Conservation (phyloP, 768 basidiomycete genomes). For the Mycena galopus region DNA sequence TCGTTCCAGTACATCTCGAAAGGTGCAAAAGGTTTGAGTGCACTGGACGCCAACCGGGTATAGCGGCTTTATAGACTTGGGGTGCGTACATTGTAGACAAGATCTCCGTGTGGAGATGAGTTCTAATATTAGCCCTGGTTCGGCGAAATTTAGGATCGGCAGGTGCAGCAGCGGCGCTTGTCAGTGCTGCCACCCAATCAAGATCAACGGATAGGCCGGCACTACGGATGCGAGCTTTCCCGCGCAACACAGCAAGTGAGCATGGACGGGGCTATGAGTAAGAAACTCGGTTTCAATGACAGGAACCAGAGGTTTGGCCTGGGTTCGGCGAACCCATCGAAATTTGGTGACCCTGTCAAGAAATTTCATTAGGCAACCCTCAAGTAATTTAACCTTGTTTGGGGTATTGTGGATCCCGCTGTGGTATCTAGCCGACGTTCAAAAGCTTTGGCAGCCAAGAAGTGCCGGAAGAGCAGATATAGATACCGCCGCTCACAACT, state of each 20-base stretch:
- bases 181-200: not conserved
- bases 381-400: conserved; percentile 8
- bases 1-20: conserved; percentile 25
- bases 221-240: not conserved
- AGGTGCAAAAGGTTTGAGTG: not conserved
- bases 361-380: not conserved
- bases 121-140: not conserved
- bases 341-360: not conserved
- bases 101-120: conserved; percentile 2
- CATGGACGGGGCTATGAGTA: conserved; percentile 17
- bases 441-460: not conserved
- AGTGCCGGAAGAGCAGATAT: not conserved
- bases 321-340: no score
- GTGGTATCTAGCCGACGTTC: not conserved
- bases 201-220: conserved; percentile 8
- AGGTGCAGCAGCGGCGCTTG: conserved; percentile 25
- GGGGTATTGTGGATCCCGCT: not conserved
- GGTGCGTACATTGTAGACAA: not conserved
- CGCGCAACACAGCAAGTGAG: not conserved
- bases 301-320: not conserved
- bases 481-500: not conserved
- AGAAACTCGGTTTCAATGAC: not conserved
- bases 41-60: not conserved
- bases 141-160: not conserved
- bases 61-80: conserved; percentile 7